These are phyloP conservation scores for Avena sativa DNA, from an alignment of 176 grass and related monocot species.

Conservation along the genomic window DNA sequence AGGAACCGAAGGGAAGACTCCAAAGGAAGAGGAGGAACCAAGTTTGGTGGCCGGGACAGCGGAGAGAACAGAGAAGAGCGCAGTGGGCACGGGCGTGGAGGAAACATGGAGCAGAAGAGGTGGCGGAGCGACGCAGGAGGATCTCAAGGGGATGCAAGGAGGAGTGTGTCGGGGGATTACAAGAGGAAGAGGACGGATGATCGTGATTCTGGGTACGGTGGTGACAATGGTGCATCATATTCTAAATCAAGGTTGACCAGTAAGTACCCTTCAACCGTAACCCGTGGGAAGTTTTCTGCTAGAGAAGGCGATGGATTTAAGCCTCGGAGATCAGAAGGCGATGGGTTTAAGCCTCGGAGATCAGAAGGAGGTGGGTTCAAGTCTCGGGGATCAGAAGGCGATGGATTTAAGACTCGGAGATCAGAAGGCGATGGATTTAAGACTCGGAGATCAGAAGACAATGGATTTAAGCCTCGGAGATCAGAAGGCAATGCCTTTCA, in stretches of 20 bases:
- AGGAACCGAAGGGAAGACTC: slow-evolving; percentile 27
- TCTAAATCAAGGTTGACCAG: slow-evolving; percentile 37
- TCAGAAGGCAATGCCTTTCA: neutral
- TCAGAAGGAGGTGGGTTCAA: slow-evolving; percentile 33
- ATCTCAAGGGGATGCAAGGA: slow-evolving; percentile 17
- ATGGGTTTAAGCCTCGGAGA: slow-evolving; percentile 16
- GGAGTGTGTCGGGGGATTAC: neutral
- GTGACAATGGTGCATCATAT: neutral
- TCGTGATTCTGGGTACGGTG: slow-evolving; percentile 19
- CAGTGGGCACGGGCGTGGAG: neutral
- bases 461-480: too few relatives aligned
- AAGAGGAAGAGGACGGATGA: slow-evolving; percentile 49
- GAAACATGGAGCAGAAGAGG: neutral
- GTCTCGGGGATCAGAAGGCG: slow-evolving; percentile 14
- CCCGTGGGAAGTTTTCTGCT: slow-evolving; percentile 27
- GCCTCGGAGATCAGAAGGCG: slow-evolving; percentile 23
- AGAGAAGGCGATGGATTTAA: slow-evolving; percentile 35
- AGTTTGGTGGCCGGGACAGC: slow-evolving; percentile 5
- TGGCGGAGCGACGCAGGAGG: neutral
- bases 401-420: slow-evolving; percentile 20
- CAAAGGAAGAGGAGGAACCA: slow-evolving; percentile 38
- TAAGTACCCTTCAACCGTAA: neutral
- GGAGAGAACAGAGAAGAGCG: slow-evolving; percentile 36
- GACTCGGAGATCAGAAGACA: too few relatives aligned
- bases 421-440: neutral